phyloP scores from a whole-genome alignment of 192 early-diverging fungal genomes.

The Phycomyces blakesleeanus region DNA sequence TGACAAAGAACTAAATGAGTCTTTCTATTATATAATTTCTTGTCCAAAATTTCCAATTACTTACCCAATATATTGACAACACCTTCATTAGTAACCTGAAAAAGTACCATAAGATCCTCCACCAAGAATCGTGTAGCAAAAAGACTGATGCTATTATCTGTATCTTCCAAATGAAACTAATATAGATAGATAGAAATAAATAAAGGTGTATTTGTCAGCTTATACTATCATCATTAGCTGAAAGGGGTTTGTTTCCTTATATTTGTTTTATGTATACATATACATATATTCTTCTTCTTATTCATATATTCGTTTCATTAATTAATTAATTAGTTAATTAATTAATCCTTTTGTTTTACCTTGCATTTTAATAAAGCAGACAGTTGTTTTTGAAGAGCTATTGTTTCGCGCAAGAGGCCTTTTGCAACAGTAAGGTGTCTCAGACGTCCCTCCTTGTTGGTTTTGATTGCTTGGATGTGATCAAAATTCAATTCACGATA shows the following conservation, averaged over 20 bases:
- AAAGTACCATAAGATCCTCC: slow-evolving; percentile 68
- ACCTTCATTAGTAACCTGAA: slow-evolving; percentile 75
- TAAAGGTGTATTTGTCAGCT: too few relatives aligned
- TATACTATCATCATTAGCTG: too few relatives aligned
- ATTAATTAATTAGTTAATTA: too few relatives aligned
- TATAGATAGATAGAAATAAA: too few relatives aligned
- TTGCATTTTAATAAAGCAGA: slow-evolving; percentile 63
- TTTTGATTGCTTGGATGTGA: slow-evolving; percentile 47
- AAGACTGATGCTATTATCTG: slow-evolving; percentile 69
- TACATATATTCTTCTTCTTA: neutral
- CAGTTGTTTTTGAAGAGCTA: slow-evolving; percentile 66
- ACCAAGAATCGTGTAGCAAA: slow-evolving; percentile 68
- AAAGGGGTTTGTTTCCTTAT: neutral
- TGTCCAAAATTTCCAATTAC: slow-evolving; percentile 1
- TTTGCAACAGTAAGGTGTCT: slow-evolving; percentile 51
- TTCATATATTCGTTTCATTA: neutral
- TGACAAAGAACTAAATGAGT: too few relatives aligned
- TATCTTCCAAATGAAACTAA: slow-evolving; percentile 69
- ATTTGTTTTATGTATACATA: too few relatives aligned
- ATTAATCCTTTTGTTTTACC: too few relatives aligned
- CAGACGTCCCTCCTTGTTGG: slow-evolving; percentile 50
- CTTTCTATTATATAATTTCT: too few relatives aligned
- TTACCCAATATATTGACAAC: slow-evolving; percentile 70
- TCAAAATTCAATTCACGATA: slow-evolving; percentile 64
- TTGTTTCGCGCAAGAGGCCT: slow-evolving; percentile 59